phyloP scores from a whole-genome alignment of 2,329 filamentous ascomycete genomes.

The Orbilia blumenaviensis region DNA sequence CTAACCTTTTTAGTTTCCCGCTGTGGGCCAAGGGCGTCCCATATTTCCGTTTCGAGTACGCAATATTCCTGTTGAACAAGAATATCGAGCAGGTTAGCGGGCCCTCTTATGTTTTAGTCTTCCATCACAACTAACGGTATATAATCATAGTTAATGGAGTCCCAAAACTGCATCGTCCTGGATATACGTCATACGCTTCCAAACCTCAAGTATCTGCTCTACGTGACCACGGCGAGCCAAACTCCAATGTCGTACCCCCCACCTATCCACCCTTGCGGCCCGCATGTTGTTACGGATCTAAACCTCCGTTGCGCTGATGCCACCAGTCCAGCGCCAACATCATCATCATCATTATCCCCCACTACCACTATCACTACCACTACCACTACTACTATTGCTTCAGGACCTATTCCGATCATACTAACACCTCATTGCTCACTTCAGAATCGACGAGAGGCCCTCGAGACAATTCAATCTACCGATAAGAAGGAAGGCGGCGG shows the following conservation, averaged over 20 bases:
- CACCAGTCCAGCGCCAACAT: conserved; percentile 13
- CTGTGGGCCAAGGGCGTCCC: conserved; percentile 76
- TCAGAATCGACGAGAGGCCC: conserved; percentile 53
- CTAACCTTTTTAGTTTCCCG: conserved; percentile 75
- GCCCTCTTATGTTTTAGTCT: not conserved
- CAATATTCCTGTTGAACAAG: conserved; percentile 95
- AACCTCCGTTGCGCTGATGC: conserved; percentile 21
- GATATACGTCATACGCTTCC: conserved; percentile 92
- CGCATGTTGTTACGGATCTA: conserved; percentile 33
- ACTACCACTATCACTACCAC: not conserved
- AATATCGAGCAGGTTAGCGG: conserved; percentile 72
- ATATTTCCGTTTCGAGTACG: conserved; percentile 94
- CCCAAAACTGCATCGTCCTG: conserved; percentile 78
- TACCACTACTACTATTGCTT: not conserved
- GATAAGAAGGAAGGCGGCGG: conserved; percentile 45
- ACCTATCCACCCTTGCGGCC: conserved; percentile 37
- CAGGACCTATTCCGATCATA: conserved; percentile 45
- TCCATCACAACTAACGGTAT: not conserved
- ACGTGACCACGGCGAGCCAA: conserved; percentile 82
- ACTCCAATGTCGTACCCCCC: conserved; percentile 53
- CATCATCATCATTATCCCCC: not conserved
- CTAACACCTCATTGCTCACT: conserved; percentile 48
- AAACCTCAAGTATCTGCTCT: conserved; percentile 91
- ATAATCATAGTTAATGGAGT: conserved; percentile 65
- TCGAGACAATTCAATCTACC: conserved; percentile 51